Base-by-base conservation (phyloP, 2,329 filamentous ascomycete species). In the Lecanicillium sp. region DNA sequence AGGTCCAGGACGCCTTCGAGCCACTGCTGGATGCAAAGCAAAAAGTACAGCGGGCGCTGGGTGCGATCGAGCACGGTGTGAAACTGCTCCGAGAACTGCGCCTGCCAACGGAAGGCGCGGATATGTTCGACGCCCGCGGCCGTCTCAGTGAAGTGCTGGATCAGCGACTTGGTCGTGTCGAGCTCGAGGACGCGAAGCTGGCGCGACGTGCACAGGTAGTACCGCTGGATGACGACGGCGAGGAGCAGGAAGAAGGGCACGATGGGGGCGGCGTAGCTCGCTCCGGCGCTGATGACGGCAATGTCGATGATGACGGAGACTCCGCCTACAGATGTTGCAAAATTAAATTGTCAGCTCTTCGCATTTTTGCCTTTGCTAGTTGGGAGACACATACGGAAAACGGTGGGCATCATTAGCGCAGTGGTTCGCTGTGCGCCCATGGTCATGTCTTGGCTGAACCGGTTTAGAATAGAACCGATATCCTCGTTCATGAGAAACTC, bases 21-120 rank as follows among this genome's bases (percentile, higher is more conserved):
- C 78, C 78, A 81, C 33, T 74, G 66, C 55, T 81, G 78, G n/a
- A 78, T 68, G 26, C 70, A 70, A 46, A 67, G 74, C 5, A 81
- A 61, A 1, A 78, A 65, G 54, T 81, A 81, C 41, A 72, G 73
- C 1, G 78, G 75, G 20, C 67, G 60, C 52, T 81, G 77, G 0
- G 75, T 75, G 9, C 62, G 58, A 50, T 81, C 71, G 2, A 81
- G 60, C 0, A 75, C 62, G 3, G 55, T 51, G 14, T 70, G 58
- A 48, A 74, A 75, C 49, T 68, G 67, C 20, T 67, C 53, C 21
- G 67, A 61, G 46, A 71, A 67, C 4, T 62, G 56, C 2, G 61
- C 55, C 32, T 72, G 63, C 77, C 77, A 81, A 3, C 71, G 69
- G 49, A 78, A 79, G 1, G 77, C 74, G n/a, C 77, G 68, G 38